phyloP scores from a whole-genome alignment of 179 eudicot species.

The Silene vulgaris region DNA sequence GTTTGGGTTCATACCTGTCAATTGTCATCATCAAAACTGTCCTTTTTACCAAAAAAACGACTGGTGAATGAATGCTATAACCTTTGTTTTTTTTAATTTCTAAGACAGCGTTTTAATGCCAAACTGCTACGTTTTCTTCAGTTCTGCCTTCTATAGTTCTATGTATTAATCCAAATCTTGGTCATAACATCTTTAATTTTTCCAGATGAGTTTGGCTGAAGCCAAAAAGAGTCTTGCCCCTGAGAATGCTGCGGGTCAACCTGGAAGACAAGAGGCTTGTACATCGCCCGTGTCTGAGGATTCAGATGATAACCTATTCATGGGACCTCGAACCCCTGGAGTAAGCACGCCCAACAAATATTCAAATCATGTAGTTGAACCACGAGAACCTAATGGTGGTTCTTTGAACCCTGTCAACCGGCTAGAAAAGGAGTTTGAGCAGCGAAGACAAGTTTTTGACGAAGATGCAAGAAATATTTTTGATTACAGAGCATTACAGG shows the following conservation, averaged over 20 bases:
- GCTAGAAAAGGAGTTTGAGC: slow-evolving; percentile 57
- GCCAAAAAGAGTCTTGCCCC: slow-evolving; percentile 42
- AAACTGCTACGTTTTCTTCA: neutral
- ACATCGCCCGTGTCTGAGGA: slow-evolving; percentile 43
- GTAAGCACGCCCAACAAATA: slow-evolving; percentile 43
- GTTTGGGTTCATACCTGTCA: neutral
- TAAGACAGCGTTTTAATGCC: neutral
- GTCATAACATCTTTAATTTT: slow-evolving; percentile 4
- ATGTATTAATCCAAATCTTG: too few species aligned
- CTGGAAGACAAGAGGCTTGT: slow-evolving; percentile 36
- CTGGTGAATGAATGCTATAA: neutral
- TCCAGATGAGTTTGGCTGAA: slow-evolving; percentile 66
- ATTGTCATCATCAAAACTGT: neutral
- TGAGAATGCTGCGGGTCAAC: slow-evolving; percentile 39
- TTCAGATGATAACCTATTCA: slow-evolving; percentile 30
- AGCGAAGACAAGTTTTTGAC: slow-evolving; percentile 34
- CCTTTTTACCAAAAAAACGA: neutral
- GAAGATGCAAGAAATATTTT: slow-evolving; percentile 41
- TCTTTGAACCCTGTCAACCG: slow-evolving; percentile 29
- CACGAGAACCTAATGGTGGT: slow-evolving; percentile 34
- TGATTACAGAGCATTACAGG: slow-evolving; percentile 33
- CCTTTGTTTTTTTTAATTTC: neutral
- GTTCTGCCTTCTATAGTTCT: too few species aligned
- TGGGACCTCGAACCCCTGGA: slow-evolving; percentile 40
- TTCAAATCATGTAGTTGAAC: slow-evolving; percentile 33